Evolutionary conservation across 176 grass and related monocot species (phyloP), one percentile per base, ranked within the genome.

Genomic region (Oryza meyeriana): DNA sequence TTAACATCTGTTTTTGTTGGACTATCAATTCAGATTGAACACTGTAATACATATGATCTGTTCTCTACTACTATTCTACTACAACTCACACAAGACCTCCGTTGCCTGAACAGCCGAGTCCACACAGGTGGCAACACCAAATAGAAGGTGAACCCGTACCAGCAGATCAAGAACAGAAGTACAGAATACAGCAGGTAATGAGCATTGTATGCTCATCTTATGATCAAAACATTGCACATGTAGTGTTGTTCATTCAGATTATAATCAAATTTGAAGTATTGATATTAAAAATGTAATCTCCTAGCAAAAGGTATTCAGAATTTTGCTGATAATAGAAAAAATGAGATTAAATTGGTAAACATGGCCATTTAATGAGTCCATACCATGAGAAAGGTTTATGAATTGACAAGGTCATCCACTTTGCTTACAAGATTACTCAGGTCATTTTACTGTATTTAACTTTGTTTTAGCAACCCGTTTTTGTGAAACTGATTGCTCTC

Each of bases 231-330:
- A 55, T 55, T 55, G 17, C 14, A n/a, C 45, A n/a, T 0, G 9
- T 25, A 25, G 2, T 59, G 18, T 4, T 75, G 10, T 63, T 58
- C 44, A 34, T 35, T 66, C 10, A 82, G 13, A 79, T 29, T 73
- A 42, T 6, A 65, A 33, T 25, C 34, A 76, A 39, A 41, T 77
- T 65, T 70, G 22, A 41, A 61, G 50, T 85, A 13, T n/a, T 59
- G 33, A 61, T 28, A 71, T 78, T 61, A 64, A 69, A 71, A 31
- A 69, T 35, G 45, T 64, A 66, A 41, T 12, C 57, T 81, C 69
- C 18, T 81, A 75, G 36, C 10, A 76, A 80, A 81, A 69, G 32
- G 29, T 26, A 34, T 52, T 48, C 36, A 50, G 12, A 36, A 76
- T 66, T 63, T 38, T 61, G 59, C 16, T 45, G 35, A 47, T 76